Evolutionary conservation across 192 early-diverging fungal genomes (phyloP), one percentile per base, ranked within the genome.

Genomic region (Backusella morwellensis): DNA sequence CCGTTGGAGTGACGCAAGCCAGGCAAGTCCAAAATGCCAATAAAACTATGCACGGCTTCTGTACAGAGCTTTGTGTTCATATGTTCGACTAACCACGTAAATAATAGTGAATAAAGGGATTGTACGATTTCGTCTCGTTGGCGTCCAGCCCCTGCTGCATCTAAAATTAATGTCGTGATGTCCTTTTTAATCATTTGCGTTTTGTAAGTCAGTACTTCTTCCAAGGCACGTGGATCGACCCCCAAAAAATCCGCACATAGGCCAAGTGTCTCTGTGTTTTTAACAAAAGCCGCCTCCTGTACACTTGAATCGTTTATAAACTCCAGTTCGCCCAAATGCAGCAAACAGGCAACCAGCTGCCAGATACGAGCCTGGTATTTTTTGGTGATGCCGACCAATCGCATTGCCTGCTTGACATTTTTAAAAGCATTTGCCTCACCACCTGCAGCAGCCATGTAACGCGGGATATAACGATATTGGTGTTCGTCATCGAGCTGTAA

Each of bases 311-410:
- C 89, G 54, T 93, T 88, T 50, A 85, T 78, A 77, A 97, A 98
- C 68, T 93, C 89, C 69, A 99, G 78, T 77, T 98, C 96, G 21
- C 96, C 95, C 19, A 99, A 86, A 74, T 93, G 91, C 40, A 99
- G 83, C 70, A 99, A 92, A 29, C 94, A 91, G 0, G 96, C 91
- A 47, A 99, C 80, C 44, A 94, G 85, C 52, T 94, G 89, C 80
- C 96, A 95, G 68, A 97, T 93, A 76, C 95, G 93, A 35, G 89
- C 91, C 50, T 93, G 92, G 80, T 93, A 90, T 80, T 91, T 92
- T 75, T 89, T 91, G 35, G 89, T 89, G 35, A 99, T 91, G 17
- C 97, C 95, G 15, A 99, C 75, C 11, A 93, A 86, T 78, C 95
- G 94, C 87, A 99, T 88, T 15, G 97, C 91, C 6, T 85, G 86